Evolutionary conservation across 352 stramenopile genomes (phyloP).

Genomic region (Phytophthora quininea): DNA sequence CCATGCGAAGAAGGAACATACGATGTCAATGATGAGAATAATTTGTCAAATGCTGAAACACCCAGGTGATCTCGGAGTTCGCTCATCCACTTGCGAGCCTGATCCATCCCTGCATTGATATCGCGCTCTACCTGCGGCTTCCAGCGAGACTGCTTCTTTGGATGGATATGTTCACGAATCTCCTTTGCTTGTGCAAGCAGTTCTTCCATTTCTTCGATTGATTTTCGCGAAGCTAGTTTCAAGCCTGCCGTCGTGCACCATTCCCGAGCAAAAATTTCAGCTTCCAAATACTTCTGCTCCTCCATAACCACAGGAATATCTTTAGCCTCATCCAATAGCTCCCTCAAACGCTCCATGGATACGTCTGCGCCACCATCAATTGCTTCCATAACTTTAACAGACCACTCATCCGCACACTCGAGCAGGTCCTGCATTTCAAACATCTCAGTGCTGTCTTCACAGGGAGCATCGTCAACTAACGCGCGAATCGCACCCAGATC

Average conservation of each 20-base stretch:
- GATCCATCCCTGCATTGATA: conserved; percentile 73
- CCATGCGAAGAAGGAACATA: conserved; percentile 33
- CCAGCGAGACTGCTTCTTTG: conserved; percentile 83
- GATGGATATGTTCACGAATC: conserved; percentile 73
- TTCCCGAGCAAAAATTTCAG: conserved; percentile 79
- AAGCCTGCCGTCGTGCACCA: conserved; percentile 65
- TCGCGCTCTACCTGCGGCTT: conserved; percentile 85
- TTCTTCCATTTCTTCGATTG: conserved; percentile 71
- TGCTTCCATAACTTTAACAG: conserved; percentile 74
- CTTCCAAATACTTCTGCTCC: conserved; percentile 79
- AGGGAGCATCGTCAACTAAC: conserved; percentile 86
- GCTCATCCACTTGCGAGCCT: conserved; percentile 74
- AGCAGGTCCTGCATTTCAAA: conserved; percentile 92
- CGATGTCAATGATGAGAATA: conserved; percentile 46
- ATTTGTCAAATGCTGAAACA: conserved; percentile 59
- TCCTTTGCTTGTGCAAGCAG: conserved; percentile 64
- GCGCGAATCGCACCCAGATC: conserved; percentile 80
- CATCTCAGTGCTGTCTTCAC: conserved; percentile 84
- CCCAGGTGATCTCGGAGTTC: conserved; percentile 79
- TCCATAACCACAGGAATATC: conserved; percentile 91
- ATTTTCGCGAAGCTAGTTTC: conserved; percentile 63
- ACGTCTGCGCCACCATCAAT: conserved; percentile 80
- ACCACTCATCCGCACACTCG: conserved; percentile 86
- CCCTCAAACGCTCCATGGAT: conserved; percentile 69
- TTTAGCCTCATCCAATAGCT: conserved; percentile 77